These are phyloP conservation scores for Coemansia sp. DNA, from an alignment of 192 early-diverging fungal genomes.

Conservation along the genomic window DNA sequence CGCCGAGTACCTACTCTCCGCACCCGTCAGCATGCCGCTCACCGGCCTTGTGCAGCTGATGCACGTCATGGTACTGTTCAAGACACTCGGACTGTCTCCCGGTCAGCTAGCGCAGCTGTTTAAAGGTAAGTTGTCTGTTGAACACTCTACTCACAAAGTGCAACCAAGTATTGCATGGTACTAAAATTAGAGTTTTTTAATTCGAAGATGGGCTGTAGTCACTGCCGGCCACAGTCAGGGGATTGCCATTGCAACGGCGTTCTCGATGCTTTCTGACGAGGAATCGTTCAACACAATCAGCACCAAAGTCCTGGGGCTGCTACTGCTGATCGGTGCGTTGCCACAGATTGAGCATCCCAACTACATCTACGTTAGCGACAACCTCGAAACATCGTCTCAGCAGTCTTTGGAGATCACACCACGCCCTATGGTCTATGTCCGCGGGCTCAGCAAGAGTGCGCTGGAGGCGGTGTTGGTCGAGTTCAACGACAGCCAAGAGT, in stretches of 20 bases:
- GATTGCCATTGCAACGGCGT: constrained; percentile 76
- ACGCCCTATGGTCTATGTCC: constrained; percentile 25
- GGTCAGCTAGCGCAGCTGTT: constrained; percentile 7
- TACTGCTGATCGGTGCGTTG: constrained; percentile 79
- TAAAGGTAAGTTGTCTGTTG: constrained; percentile 30
- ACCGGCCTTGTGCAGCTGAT: too few relatives aligned
- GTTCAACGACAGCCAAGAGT: constrained; percentile 12
- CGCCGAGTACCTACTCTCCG: constrained; percentile 68
- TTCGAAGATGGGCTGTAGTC: constrained; percentile 13
- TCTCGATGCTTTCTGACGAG: constrained; percentile 72
- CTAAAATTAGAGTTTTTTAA: not conserved
- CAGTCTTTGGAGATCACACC: not conserved
- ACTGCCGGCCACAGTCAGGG: constrained; percentile 84
- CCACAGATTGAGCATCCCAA: constrained; percentile 59
- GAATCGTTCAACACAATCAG: constrained; percentile 74
- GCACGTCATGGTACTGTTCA: too few relatives aligned
- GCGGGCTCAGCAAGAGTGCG: not conserved
- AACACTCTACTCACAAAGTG: not conserved
- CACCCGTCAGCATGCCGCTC: constrained; percentile 74
- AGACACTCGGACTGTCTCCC: constrained; percentile 48
- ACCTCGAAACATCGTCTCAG: not conserved
- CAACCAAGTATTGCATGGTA: not conserved
- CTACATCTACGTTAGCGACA: not conserved
- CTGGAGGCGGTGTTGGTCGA: constrained; percentile 2
- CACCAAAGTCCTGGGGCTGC: constrained; percentile 72